phyloP scores from a whole-genome alignment of 352 stramenopile genomes.

The Phytophthora idaei region DNA sequence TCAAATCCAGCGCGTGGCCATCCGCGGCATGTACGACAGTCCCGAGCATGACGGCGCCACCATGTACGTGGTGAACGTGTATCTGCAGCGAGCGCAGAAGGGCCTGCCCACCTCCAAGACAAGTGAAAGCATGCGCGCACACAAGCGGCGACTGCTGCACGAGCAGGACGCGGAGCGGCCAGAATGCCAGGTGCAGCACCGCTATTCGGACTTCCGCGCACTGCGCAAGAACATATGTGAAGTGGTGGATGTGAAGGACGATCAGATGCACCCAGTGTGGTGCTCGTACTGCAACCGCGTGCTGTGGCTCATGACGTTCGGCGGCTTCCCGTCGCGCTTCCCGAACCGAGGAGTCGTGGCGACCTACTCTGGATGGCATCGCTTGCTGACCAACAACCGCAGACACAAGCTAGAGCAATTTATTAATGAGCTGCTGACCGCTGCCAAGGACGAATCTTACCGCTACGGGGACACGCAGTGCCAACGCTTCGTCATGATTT shows the following conservation, averaged over 20 bases:
- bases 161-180: slow-evolving; percentile 24
- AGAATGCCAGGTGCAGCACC: slow-evolving; percentile 49
- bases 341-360: slow-evolving; percentile 33
- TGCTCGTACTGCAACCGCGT: slow-evolving; percentile 61
- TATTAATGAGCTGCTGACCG: slow-evolving; percentile 46
- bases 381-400: slow-evolving; percentile 23
- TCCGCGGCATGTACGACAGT: slow-evolving; percentile 44
- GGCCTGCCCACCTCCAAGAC: slow-evolving; percentile 44
- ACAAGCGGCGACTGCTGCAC: slow-evolving; percentile 28
- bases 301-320: slow-evolving; percentile 47
- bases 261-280: slow-evolving; percentile 54
- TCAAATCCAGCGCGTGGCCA: slow-evolving; percentile 59
- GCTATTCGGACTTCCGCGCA: slow-evolving; percentile 61
- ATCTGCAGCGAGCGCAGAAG: slow-evolving; percentile 45
- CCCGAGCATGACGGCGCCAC: slow-evolving; percentile 43
- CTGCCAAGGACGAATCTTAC: slow-evolving; percentile 57
- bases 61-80: slow-evolving; percentile 62
- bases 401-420: slow-evolving; percentile 44
- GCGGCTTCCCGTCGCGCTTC: slow-evolving; percentile 55
- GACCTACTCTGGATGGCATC: slow-evolving; percentile 24
- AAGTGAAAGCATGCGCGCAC: slow-evolving; percentile 22
- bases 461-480: slow-evolving; percentile 41
- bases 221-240: slow-evolving; percentile 45
- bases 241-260: slow-evolving; percentile 25
- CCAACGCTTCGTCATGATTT: slow-evolving; percentile 52